Base-by-base conservation (phyloP, 768 basidiomycete species). In the Chlorophyllum brunneum region DNA sequence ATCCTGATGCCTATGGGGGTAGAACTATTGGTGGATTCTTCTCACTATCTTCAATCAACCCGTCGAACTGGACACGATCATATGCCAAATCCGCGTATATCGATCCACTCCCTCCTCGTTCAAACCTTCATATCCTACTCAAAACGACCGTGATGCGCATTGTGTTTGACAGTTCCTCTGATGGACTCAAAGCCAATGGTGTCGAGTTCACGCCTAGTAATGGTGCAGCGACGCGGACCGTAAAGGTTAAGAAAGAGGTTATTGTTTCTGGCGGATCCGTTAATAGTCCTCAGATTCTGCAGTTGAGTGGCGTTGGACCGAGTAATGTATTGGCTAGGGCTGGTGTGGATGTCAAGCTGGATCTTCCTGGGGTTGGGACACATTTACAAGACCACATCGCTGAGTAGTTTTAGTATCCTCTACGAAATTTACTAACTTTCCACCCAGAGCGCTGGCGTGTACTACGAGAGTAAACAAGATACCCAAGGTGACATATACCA, bases 51-150 rank as follows among this genome's bases (percentile, higher is more conserved):
- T 69, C 78, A 7, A 80, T 87, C 63, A 86, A 88, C 66, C 79
- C 81, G 1, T 50, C 69, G 18, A 86, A 85, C 66, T 81, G 80
- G 74, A 85, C 82, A 7, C 79, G 85, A 38, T 85, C 82, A 2
- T 86, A 87, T 68, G 72, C 84, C 30, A 77, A 78, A 57, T 75
- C 81, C 0, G 84, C 78, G 0, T 85, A 83, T 70, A 79, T 85
- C 66, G 85, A 86, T 64, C 72, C 79, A 3, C 71, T 85, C 1
- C 80, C 83, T 0, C 76, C 81, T 18, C 78, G 84, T 38, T 51
- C 73, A 20, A 88, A 88, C 60, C 74, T 88, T 34, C 77, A 81
- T 59, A 77, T 89, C 54, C 70, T 88, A 20, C 69, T 79, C 7
- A 78, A 79, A 48, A 71, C 77, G 11, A 83, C 81, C 5, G 86